Percentiles rank a stretch among this genome's conserved stretches.
These are phyloP conservation scores for Monilinia laxa DNA, from an alignment of 2,329 filamentous ascomycete species.

Conservation along the genomic window DNA sequence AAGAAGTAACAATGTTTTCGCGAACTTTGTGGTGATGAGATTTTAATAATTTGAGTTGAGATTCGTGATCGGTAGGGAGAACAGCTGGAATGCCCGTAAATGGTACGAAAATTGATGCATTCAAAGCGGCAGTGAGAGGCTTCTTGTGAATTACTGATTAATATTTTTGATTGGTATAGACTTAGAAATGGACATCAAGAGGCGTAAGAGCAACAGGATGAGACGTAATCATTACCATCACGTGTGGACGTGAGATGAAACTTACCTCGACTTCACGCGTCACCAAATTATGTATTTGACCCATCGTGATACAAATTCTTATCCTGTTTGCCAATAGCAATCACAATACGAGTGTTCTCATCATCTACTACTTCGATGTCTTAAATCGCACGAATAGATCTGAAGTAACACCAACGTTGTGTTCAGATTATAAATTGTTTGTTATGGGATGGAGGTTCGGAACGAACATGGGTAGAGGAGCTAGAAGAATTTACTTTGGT, in stretches of 20 bases:
- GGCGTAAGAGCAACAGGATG: too few species aligned
- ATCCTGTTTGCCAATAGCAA: background rate
- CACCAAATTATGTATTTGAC: background rate
- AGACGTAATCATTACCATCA: background rate
- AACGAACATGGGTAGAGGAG: background rate
- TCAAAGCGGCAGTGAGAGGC: slow-evolving; percentile 19
- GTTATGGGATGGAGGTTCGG: background rate
- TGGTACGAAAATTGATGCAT: slow-evolving; percentile 34
- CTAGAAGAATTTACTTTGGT: too few species aligned
- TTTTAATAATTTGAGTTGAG: slow-evolving; percentile 30
- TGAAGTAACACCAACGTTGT: background rate
- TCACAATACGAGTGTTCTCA: background rate
- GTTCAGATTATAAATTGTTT: background rate
- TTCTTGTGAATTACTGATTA: background rate
- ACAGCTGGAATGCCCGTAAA: slow-evolving; percentile 27
- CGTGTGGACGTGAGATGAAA: slow-evolving; percentile 16
- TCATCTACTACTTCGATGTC: background rate
- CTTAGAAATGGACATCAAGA: background rate
- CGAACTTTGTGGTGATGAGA: slow-evolving; percentile 33
- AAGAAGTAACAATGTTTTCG: slow-evolving; percentile 28
- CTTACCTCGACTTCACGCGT: slow-evolving; percentile 1
- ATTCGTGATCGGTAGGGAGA: slow-evolving; percentile 16
- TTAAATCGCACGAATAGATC: background rate
- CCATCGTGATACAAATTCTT: background rate
- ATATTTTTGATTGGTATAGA: background rate